Base-by-base conservation (phyloP, 2,329 filamentous ascomycete species). In the Mollisia scopiformis region DNA sequence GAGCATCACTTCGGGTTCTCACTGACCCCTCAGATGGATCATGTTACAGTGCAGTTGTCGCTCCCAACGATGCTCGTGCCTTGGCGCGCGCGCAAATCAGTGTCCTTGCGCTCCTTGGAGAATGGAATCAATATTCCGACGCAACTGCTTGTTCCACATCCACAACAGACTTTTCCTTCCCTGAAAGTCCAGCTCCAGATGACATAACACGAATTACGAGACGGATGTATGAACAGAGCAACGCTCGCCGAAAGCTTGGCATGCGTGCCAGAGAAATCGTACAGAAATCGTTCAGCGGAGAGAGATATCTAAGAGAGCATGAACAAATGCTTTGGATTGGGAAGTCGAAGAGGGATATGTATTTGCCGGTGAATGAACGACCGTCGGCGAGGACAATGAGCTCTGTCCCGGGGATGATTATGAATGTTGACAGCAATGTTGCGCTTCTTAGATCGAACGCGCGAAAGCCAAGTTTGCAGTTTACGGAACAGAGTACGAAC, bases 81-180 rank as follows among this genome's bases (percentile, higher is more conserved):
- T 77, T 88, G 2, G 86, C 85, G 1, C 78, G 82, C 25, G 86
- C 86, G 0, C 86, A 88, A 67, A 82, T 88, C 64, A 82, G 82
- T 56, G 79, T 88, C 63, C 78, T 88, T 19, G 84, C 80, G 11
- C 81, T 88, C 76, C 75, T 87, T 1, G 86, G 84, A 2, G 82
- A 86, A 68, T 89, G 85, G 85, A 76, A 79, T 58, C 75, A 82
- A 49, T 88, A 84, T 68, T 81, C 83, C 3, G 81, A 83, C 51
- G 11, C 57, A 16, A 21, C 35, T 25, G 37, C 55, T 27, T 37
- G 35, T 39, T 52, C 47, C 1, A 16, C 37, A 7, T 54, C 47
- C 30, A 57, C 59, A 10, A 30, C 27, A 3, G 54, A 61, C 27
- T 25, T 54, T 2, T 57, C 59, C 3, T 61, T 60, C 31, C 49